Base-by-base conservation (phyloP, 148 eudicot genomes). In the Cornus suecica region DNA sequence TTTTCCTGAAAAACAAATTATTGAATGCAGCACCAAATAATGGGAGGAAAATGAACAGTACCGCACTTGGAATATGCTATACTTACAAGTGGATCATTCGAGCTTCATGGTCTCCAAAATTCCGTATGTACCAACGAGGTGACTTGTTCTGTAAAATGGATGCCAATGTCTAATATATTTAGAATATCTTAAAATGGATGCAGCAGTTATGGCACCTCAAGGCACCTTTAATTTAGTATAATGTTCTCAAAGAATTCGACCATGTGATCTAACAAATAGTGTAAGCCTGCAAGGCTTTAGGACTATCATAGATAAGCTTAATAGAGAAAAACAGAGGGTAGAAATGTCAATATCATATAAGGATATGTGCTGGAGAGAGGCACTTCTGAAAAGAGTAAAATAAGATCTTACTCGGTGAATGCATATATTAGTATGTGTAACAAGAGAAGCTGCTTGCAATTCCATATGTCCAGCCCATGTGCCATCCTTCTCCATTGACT, bases 401-500 rank as follows among this genome's bases (percentile, higher is more conserved):
- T 63, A 70, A 58, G 31, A 45, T 71, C 82, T 69, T 87, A 94
- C 99, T 74, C 74, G 88, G 80, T 94, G 99, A 82, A 94, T 94
- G 82, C 97, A 94, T 71, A 94, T 94, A 80, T 92, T 94, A 76
- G 77, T 78, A 61, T 31, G 91, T 75, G 92, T 92, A 69, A 89
- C 94, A 71, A 94, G 89, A 69, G 99, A 92, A 80, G 97, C 96
- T 75, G 99, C 99, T 85, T 92, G 99, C 87, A 94, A 72, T 82
- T 94, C 99, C 97, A 94, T 91, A 86, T 94, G 70, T 74, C 99
- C 99, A 73, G 99, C 99, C 99, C 99, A 94, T 70, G 97, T 91
- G 58, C 99, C 97, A 84, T 94, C 97, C 79, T 92, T 83, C 48
- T 82, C 91, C 97, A 94, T 94, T 71, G 91, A 85, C 75, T 83